Percentiles rank a stretch among this genome's conserved stretches.
Conservation (phyloP, 2,329 filamentous ascomycete genomes). For the Penicillium janthinellum region DNA sequence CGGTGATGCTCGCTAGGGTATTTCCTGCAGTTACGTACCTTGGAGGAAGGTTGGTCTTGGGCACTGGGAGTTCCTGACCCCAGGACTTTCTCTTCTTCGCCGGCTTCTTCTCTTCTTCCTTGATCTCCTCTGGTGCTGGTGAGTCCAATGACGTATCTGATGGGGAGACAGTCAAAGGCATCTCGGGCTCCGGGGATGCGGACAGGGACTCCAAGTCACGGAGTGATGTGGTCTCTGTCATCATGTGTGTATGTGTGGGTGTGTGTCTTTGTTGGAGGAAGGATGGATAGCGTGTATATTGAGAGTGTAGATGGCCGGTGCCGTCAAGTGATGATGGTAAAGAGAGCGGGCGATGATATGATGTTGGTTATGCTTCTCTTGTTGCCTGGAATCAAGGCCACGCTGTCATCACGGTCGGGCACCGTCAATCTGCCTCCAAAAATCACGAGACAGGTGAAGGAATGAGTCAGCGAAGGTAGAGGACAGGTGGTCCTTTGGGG, state of each 20-base stretch:
- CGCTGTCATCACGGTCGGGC: constrained; percentile 40
- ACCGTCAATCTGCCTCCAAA: constrained; percentile 28
- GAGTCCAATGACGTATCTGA: constrained; percentile 42
- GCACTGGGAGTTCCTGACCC: constrained; percentile 94
- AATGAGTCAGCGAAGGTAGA: constrained; percentile 25
- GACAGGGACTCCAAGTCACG: constrained; percentile 35
- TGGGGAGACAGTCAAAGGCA: constrained; percentile 45
- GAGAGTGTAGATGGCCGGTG: constrained; percentile 19
- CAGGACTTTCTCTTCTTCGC: constrained; percentile 97
- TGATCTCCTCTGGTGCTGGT: constrained; percentile 25
- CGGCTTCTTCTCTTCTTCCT: constrained; percentile 64
- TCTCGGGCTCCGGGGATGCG: constrained; percentile 34
- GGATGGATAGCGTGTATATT: constrained; percentile 4
- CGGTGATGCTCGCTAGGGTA: not conserved
- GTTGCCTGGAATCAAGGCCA: constrained; percentile 28
- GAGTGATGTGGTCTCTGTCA: constrained; percentile 37
- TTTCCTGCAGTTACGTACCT: constrained; percentile 57
- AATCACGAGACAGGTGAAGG: not conserved
- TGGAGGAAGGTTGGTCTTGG: constrained; percentile 93
- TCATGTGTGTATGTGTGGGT: constrained; percentile 11
- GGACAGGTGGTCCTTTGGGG: constrained; percentile 38
- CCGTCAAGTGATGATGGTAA: constrained; percentile 16
- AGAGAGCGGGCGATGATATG: constrained; percentile 1
- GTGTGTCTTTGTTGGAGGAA: constrained; percentile 3
- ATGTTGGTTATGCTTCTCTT: not conserved